Conservation (phyloP, 1,284 basidiomycete genomes). For the Pholiota adiposa region DNA sequence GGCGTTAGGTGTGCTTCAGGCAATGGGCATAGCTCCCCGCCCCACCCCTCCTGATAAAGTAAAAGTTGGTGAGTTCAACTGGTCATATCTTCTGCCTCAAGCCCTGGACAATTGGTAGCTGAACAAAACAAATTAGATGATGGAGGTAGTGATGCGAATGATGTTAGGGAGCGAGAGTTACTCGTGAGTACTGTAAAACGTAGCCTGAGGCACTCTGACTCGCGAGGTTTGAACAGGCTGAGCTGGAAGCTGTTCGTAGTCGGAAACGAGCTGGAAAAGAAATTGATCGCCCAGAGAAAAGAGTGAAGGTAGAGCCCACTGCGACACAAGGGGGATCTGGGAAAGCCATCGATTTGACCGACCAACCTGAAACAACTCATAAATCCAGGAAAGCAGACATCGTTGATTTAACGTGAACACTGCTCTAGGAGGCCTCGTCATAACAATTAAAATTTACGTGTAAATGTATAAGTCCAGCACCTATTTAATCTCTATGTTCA, state of each 20-base stretch:
- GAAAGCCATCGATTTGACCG: not conserved
- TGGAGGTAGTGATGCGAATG: not conserved
- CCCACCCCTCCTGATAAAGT: not conserved
- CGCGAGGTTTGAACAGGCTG: not conserved
- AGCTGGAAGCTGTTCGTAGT: not conserved
- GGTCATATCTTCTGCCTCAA: not conserved
- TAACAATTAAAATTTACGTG: too few relatives aligned
- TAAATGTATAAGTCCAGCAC: too few relatives aligned
- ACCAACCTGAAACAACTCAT: too few relatives aligned
- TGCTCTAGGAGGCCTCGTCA: too few relatives aligned
- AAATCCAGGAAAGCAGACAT: too few relatives aligned
- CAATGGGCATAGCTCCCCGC: slow-evolving; percentile 7
- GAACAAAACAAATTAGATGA: not conserved
- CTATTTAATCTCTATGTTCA: too few relatives aligned
- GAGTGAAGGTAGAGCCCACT: not conserved
- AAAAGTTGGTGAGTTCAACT: not conserved
- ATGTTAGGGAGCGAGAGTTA: not conserved
- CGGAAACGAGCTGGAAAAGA: not conserved
- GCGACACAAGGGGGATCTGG: not conserved
- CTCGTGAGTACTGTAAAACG: not conserved
- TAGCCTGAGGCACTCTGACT: too few relatives aligned
- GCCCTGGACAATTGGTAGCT: too few relatives aligned
- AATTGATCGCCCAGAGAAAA: not conserved
- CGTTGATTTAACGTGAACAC: too few relatives aligned
- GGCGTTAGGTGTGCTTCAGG: slow-evolving; percentile 4